Evolutionary conservation across 2,329 filamentous ascomycete species (phyloP).

Genomic region (Torrubiella hemipterigena): DNA sequence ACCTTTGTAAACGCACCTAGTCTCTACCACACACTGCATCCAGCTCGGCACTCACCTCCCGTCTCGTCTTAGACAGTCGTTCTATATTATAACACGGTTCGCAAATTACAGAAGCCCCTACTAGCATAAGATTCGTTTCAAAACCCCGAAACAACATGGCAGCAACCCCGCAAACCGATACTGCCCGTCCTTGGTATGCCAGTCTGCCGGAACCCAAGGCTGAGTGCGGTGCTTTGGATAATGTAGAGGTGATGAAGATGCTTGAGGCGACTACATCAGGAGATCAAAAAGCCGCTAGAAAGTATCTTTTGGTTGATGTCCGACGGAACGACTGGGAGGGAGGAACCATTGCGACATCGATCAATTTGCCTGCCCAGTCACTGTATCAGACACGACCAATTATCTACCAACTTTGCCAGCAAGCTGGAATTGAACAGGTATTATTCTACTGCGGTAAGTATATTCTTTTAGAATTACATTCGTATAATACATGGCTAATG

Average conservation of each 20-base stretch:
- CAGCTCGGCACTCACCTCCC: no score
- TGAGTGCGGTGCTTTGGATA: constrained; percentile 22
- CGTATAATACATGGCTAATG: not conserved
- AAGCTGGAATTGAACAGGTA: constrained; percentile 33
- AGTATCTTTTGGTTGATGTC: constrained; percentile 40
- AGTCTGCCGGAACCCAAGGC: constrained; percentile 31
- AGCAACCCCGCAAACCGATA: constrained; percentile 6
- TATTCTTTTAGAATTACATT: not conserved
- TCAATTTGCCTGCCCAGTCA: constrained; percentile 45
- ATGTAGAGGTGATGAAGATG: constrained; percentile 25
- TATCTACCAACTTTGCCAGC: constrained; percentile 35
- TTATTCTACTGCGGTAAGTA: constrained; percentile 44
- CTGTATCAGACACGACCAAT: constrained; percentile 36
- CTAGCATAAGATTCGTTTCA: no score
- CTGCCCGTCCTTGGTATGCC: constrained; percentile 23
- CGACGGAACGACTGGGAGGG: constrained; percentile 42
- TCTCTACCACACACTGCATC: no score
- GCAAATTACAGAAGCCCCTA: no score
- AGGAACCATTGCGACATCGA: constrained; percentile 44
- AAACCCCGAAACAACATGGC: constrained; percentile 1
- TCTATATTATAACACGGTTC: no score
- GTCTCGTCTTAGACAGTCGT: no score
- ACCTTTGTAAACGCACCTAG: not conserved
- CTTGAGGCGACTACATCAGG: constrained; percentile 24
- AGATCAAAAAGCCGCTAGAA: constrained; percentile 13